Evolutionary conservation across 1,284 basidiomycete species (phyloP).

Genomic region (Athelia sp.): DNA sequence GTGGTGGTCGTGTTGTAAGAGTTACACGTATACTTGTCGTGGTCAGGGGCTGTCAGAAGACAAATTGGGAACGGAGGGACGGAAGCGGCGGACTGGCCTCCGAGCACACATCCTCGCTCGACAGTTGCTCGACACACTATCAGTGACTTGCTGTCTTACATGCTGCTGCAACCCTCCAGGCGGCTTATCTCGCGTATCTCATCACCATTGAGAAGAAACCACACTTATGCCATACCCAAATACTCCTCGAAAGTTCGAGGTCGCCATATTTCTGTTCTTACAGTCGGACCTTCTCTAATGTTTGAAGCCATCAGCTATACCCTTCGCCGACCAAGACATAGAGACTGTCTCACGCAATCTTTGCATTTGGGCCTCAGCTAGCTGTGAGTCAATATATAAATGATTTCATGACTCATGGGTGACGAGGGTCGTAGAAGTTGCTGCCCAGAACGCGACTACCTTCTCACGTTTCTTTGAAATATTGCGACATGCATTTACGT

Average conservation of each 20-base stretch:
- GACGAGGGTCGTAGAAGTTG: slow-evolving; percentile 12
- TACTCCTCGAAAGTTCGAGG: slow-evolving; percentile 43
- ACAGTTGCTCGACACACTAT: no score
- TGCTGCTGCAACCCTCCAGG: neutral
- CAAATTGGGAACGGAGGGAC: neutral
- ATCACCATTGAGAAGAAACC: neutral
- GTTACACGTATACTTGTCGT: neutral
- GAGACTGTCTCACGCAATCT: slow-evolving; percentile 27
- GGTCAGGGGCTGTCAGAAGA: neutral
- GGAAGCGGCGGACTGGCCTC: neutral
- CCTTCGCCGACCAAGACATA: slow-evolving; percentile 26
- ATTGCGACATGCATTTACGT: no score
- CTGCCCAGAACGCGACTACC: neutral
- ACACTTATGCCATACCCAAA: slow-evolving; percentile 5
- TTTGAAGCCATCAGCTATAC: slow-evolving; percentile 24
- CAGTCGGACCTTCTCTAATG: no score
- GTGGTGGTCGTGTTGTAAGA: slow-evolving; percentile 6
- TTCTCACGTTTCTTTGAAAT: neutral
- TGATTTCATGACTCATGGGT: slow-evolving; percentile 8
- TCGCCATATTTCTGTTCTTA: slow-evolving; percentile 14
- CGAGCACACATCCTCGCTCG: no score
- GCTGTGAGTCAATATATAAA: slow-evolving; percentile 12
- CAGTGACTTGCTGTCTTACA: neutral
- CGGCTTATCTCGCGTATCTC: neutral
- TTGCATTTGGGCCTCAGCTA: slow-evolving; percentile 6